Conservation (phyloP, 371 early-diverging fungal genomes). For the Neoconidiobolus thromboides region DNA sequence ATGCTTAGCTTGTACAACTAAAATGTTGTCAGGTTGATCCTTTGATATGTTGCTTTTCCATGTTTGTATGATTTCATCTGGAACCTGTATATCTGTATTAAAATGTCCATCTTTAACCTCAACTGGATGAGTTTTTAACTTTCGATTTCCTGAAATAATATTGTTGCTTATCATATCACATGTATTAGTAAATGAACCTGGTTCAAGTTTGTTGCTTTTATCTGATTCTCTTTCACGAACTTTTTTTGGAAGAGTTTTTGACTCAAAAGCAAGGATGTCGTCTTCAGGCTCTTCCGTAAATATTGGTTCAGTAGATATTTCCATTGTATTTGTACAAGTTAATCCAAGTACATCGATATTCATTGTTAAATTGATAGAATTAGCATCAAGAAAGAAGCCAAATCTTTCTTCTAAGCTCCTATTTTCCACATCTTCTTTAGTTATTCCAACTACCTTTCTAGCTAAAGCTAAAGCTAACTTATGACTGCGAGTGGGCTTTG, state of each 20-base stretch:
- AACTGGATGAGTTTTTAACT: background rate
- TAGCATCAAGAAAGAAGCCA: slow-evolving; percentile 18
- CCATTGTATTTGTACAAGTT: slow-evolving; percentile 7
- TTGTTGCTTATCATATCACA: too few relatives aligned
- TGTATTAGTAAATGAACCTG: background rate
- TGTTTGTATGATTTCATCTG: background rate
- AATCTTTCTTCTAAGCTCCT: slow-evolving; percentile 17
- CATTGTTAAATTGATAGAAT: slow-evolving; percentile 8
- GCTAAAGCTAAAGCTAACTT: slow-evolving; percentile 10
- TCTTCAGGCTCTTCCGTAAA: slow-evolving; percentile 3
- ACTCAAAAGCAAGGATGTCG: background rate
- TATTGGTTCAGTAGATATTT: slow-evolving; percentile 7
- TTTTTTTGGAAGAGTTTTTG: background rate
- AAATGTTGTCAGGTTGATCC: background rate
- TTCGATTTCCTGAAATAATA: background rate
- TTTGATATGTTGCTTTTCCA: background rate
- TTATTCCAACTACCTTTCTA: slow-evolving; percentile 17
- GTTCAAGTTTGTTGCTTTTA: background rate
- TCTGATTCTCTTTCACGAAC: background rate
- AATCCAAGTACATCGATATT: slow-evolving; percentile 8
- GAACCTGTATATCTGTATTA: background rate
- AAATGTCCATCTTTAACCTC: background rate
- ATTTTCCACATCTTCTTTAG: slow-evolving; percentile 13
- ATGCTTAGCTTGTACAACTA: slow-evolving; percentile 5
- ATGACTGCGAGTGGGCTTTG: slow-evolving; percentile 1